Evolutionary conservation across 306 rosid species (phyloP).

Genomic region (Sechiopsis laciniata): DNA sequence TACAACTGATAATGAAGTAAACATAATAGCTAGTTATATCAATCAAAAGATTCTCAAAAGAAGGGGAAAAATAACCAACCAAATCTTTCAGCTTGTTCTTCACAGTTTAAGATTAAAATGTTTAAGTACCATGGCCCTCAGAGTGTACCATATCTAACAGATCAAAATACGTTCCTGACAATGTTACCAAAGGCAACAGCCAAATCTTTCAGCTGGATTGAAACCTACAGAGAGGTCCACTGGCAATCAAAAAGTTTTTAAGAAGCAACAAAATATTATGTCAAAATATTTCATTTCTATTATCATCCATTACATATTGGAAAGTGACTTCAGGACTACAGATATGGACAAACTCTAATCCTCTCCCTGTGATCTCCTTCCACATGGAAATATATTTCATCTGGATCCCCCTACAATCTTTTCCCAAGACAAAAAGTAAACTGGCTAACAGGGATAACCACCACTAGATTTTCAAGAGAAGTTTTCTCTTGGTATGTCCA

Average conservation of each 20-base stretch:
- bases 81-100: background rate
- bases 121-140: conserved; percentile 15
- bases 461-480: conserved; percentile 2
- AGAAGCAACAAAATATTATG: conserved; percentile 17
- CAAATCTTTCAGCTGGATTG: conserved; percentile 19
- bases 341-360: conserved; percentile 22
- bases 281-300: conserved; percentile 13
- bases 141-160: conserved; percentile 3
- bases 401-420: conserved; percentile 10
- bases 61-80: background rate
- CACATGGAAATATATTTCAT: conserved; percentile 20
- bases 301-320: conserved; percentile 19
- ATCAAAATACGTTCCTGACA: conserved; percentile 15
- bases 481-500: conserved; percentile 5
- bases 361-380: conserved; percentile 8
- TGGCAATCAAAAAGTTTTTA: background rate
- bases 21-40: background rate
- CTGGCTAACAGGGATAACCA: conserved; percentile 11
- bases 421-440: conserved; percentile 16
- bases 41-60: background rate
- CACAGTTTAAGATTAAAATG: background rate
- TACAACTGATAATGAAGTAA: background rate
- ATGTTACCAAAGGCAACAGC: conserved; percentile 16
- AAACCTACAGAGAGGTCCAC: conserved; percentile 17
- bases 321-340: conserved; percentile 10